Evolutionary conservation across 129 eudicot genomes (phyloP).

Genomic region (Flaveria robusta): DNA sequence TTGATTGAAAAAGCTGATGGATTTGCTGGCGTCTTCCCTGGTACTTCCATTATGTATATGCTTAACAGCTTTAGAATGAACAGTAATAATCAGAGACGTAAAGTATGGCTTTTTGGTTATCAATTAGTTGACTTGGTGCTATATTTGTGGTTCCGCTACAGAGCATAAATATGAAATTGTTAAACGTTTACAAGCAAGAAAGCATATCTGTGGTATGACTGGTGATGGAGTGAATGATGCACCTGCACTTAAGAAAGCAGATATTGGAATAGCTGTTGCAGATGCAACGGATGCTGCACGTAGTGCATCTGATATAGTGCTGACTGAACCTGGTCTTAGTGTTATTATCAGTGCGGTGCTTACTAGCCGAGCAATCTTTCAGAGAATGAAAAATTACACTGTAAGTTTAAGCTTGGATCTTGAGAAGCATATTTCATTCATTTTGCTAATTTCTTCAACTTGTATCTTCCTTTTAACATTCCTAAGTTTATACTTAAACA

Average conservation of each 20-base stretch:
- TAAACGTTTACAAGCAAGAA: conserved; percentile 77
- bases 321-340: conserved; percentile 85
- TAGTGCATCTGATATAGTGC: conserved; percentile 82
- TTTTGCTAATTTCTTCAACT: conserved; percentile 1
- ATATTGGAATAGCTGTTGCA: conserved; percentile 91
- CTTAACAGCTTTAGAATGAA: neutral
- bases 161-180: conserved; percentile 89
- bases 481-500: neutral
- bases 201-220: conserved; percentile 86
- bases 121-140: conserved; percentile 10
- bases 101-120: conserved; percentile 7
- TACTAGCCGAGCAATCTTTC: conserved; percentile 82
- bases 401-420: conserved; percentile 41
- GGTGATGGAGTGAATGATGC: conserved; percentile 92
- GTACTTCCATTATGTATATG: conserved; percentile 41
- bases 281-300: conserved; percentile 95
- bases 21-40: conserved; percentile 96
- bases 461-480: neutral
- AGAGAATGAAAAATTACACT: conserved; percentile 90
- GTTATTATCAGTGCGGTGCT: conserved; percentile 80
- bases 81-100: neutral
- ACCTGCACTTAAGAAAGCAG: conserved; percentile 88
- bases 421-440: conserved; percentile 16
- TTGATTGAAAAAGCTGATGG: conserved; percentile 86
- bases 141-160: conserved; percentile 26